phyloP scores from a whole-genome alignment of 805 yeast species.

The Lachancea kluyveri region DNA sequence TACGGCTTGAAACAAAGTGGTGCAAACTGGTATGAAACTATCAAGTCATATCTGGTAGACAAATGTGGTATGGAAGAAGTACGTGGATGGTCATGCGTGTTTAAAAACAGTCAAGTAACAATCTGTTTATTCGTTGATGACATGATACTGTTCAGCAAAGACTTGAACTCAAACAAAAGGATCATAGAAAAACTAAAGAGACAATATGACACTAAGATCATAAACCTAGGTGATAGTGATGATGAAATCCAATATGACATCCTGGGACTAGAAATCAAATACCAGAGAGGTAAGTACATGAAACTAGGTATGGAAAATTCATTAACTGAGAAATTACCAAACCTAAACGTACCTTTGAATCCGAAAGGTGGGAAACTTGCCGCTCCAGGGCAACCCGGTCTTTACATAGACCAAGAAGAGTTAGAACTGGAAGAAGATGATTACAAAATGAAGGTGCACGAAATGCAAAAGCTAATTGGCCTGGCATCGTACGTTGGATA shows the following conservation, averaged over 20 bases:
- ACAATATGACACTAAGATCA: conserved; percentile 12
- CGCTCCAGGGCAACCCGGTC: conserved; percentile 11
- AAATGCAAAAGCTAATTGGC: conserved; percentile 11
- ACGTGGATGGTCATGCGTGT: conserved; percentile 11
- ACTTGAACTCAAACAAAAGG: background rate
- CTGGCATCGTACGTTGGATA: conserved; percentile 12
- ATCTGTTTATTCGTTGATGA: conserved; percentile 13
- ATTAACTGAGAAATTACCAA: conserved; percentile 6
- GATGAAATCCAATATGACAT: conserved; percentile 13
- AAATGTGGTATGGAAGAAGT: conserved; percentile 5
- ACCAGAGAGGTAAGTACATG: conserved; percentile 4
- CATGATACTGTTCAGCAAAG: conserved; percentile 10
- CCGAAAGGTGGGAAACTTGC: conserved; percentile 5
- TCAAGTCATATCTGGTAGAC: background rate
- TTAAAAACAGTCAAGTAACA: conserved; percentile 5
- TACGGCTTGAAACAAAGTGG: conserved; percentile 2
- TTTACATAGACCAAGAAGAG: conserved; percentile 5
- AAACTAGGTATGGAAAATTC: conserved; percentile 12
- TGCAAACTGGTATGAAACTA: conserved; percentile 3
- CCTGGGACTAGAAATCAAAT: conserved; percentile 12
- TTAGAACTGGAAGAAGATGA: conserved; percentile 2
- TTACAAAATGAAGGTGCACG: conserved; percentile 6
- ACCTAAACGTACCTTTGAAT: conserved; percentile 4
- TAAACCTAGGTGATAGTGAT: conserved; percentile 9
- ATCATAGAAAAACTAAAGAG: conserved; percentile 2